Percentiles rank a stretch among this genome's conserved stretches.
Evolutionary conservation across 306 rosid genomes (phyloP).

Genomic region (Ormosia emarginata): DNA sequence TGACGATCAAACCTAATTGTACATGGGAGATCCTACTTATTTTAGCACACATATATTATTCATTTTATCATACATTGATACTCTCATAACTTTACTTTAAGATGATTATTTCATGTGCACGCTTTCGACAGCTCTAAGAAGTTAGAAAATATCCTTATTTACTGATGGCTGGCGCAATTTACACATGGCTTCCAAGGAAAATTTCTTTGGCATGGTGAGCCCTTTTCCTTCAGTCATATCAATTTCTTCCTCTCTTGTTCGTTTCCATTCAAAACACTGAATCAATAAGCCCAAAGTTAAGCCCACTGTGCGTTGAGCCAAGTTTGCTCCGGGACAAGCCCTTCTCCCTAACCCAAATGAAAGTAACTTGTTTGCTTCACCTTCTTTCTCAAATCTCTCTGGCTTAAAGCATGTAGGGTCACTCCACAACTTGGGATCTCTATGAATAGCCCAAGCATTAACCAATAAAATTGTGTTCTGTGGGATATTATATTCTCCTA

Average conservation of each 20-base stretch:
- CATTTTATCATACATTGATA: background rate
- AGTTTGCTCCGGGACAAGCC: slow-evolving; percentile 40
- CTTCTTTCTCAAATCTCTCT: slow-evolving; percentile 38
- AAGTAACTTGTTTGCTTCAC: slow-evolving; percentile 26
- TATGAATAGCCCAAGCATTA: slow-evolving; percentile 55
- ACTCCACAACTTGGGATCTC: slow-evolving; percentile 48
- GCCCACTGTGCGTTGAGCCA: slow-evolving; percentile 37
- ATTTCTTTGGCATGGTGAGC: slow-evolving; percentile 22
- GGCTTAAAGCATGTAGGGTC: slow-evolving; percentile 43
- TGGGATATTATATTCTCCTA: slow-evolving; percentile 34
- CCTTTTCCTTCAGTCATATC: slow-evolving; percentile 42
- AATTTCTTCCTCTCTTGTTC: slow-evolving; percentile 10
- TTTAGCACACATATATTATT: background rate
- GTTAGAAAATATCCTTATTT: background rate
- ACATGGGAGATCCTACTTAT: background rate
- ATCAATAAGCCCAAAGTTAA: slow-evolving; percentile 34
- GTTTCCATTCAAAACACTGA: slow-evolving; percentile 56
- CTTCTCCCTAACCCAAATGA: slow-evolving; percentile 54
- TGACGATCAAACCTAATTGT: background rate
- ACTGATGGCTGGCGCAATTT: slow-evolving; percentile 3
- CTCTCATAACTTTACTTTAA: background rate
- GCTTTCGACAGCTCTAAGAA: background rate
- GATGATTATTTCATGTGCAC: too few species aligned
- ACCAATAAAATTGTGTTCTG: slow-evolving; percentile 37
- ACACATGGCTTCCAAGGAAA: slow-evolving; percentile 45